Evolutionary conservation across 805 yeast species (phyloP).

Genomic region (Starmerella cellae): DNA sequence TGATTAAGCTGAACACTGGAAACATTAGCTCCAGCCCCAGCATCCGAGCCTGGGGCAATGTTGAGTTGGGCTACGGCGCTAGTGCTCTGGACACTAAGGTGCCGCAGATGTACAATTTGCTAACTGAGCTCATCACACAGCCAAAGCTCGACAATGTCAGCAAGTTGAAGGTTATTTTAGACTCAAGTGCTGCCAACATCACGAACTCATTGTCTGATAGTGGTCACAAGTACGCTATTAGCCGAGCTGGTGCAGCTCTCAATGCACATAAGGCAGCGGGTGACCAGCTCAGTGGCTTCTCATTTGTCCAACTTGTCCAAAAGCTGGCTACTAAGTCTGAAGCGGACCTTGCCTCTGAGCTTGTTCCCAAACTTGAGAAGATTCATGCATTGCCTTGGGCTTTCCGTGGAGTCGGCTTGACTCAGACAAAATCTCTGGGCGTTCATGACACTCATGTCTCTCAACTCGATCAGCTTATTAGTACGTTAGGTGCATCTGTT

Average conservation of each 20-base stretch:
- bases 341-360: slow-evolving; percentile 37
- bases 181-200: slow-evolving; percentile 62
- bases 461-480: slow-evolving; percentile 4
- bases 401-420: slow-evolving; percentile 20
- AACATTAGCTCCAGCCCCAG: slow-evolving; percentile 50
- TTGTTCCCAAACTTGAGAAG: slow-evolving; percentile 46
- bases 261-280: slow-evolving; percentile 46
- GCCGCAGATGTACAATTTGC: slow-evolving; percentile 45
- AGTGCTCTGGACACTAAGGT: slow-evolving; percentile 44
- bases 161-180: slow-evolving; percentile 60
- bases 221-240: slow-evolving; percentile 75
- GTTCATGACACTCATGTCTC: slow-evolving; percentile 8
- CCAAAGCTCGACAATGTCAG: slow-evolving; percentile 56
- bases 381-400: slow-evolving; percentile 22
- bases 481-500: slow-evolving; percentile 25
- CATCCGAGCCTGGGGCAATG: slow-evolving; percentile 12
- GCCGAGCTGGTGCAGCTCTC: slow-evolving; percentile 50
- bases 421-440: slow-evolving; percentile 16
- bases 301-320: slow-evolving; percentile 58
- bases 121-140: slow-evolving; percentile 52
- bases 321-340: slow-evolving; percentile 42
- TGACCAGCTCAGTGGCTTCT: slow-evolving; percentile 60
- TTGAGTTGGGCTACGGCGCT: slow-evolving; percentile 17
- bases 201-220: slow-evolving; percentile 67
- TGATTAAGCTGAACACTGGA: slow-evolving; percentile 71